Evolutionary conservation across 164 flowering plant species (phyloP).

Genomic region (Stephania cephalantha): DNA sequence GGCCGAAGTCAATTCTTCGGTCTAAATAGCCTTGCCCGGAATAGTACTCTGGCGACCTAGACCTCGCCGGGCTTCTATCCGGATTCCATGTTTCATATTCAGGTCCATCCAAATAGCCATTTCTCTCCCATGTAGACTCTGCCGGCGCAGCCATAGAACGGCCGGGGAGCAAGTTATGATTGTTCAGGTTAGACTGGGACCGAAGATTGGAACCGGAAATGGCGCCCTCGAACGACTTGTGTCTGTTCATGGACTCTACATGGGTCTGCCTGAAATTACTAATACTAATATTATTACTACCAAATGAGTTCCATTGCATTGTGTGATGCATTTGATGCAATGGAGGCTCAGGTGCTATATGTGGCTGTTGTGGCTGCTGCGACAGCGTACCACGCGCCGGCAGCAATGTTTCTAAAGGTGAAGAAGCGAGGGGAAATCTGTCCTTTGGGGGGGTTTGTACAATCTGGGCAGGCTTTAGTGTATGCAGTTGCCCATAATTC

Average conservation of each 20-base stretch:
- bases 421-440: slow-evolving; percentile 10
- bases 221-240: slow-evolving; percentile 15
- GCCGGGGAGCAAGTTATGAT: slow-evolving; percentile 15
- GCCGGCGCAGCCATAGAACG: slow-evolving; percentile 4
- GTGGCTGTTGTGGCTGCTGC: slow-evolving; percentile 11
- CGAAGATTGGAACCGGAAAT: slow-evolving; percentile 18
- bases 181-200: slow-evolving; percentile 25
- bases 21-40: slow-evolving; percentile 21
- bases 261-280: slow-evolving; percentile 20
- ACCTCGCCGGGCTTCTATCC: slow-evolving; percentile 37
- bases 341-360: slow-evolving; percentile 18
- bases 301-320: slow-evolving; percentile 9
- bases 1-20: slow-evolving; percentile 19
- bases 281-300: slow-evolving; percentile 26
- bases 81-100: slow-evolving; percentile 61
- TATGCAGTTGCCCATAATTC: slow-evolving; percentile 16
- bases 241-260: slow-evolving; percentile 20
- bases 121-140: slow-evolving; percentile 28
- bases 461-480: slow-evolving; percentile 15
- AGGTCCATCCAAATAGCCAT: slow-evolving; percentile 25
- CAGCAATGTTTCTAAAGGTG: neutral
- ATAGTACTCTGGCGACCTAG: slow-evolving; percentile 21
- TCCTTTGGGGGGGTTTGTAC: slow-evolving; percentile 13
- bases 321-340: slow-evolving; percentile 11
- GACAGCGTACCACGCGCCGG: neutral